Conservation (phyloP, 192 early-diverging fungal species). For the Lunasporangiospora selenospora region DNA sequence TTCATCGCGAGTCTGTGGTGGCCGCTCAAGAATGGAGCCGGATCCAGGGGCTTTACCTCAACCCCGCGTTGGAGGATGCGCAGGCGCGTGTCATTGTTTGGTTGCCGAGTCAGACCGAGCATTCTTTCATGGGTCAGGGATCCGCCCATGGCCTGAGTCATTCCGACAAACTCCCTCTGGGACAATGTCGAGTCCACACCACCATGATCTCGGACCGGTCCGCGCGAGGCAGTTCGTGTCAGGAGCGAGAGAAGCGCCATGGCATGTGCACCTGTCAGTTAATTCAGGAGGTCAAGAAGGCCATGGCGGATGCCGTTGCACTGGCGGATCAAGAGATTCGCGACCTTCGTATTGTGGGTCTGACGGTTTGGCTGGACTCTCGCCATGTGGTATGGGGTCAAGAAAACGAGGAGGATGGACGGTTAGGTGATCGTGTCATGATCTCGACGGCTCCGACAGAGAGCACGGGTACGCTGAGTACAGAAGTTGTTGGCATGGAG, state of each 20-base stretch:
- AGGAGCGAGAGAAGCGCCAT: too few species aligned
- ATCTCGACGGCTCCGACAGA: conserved; percentile 7
- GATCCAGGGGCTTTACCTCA: conserved; percentile 16
- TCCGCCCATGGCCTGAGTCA: too few species aligned
- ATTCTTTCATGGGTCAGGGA: conserved; percentile 19
- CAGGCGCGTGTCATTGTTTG: conserved; percentile 9
- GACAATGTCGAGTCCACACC: too few species aligned
- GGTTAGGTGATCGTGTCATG: conserved; percentile 33
- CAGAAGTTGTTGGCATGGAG: too few species aligned
- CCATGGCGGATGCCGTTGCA: conserved; percentile 20
- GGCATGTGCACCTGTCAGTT: conserved; percentile 13
- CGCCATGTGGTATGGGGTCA: conserved; percentile 33
- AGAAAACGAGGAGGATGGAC: conserved; percentile 23
- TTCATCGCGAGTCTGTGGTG: conserved; percentile 20
- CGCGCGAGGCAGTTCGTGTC: too few species aligned
- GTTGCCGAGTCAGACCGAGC: conserved; percentile 35
- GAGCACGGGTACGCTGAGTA: too few species aligned
- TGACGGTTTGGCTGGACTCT: conserved; percentile 32
- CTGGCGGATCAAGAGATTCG: conserved; percentile 32
- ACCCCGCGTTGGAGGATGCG: conserved; percentile 19
- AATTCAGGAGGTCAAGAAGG: conserved; percentile 13
- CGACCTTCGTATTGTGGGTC: conserved; percentile 12
- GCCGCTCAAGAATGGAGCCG: conserved; percentile 17
- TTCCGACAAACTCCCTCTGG: too few species aligned
- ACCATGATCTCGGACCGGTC: too few species aligned